Base-by-base conservation (phyloP, 2,329 filamentous ascomycete species). In the Pseudonectria foliicola region DNA sequence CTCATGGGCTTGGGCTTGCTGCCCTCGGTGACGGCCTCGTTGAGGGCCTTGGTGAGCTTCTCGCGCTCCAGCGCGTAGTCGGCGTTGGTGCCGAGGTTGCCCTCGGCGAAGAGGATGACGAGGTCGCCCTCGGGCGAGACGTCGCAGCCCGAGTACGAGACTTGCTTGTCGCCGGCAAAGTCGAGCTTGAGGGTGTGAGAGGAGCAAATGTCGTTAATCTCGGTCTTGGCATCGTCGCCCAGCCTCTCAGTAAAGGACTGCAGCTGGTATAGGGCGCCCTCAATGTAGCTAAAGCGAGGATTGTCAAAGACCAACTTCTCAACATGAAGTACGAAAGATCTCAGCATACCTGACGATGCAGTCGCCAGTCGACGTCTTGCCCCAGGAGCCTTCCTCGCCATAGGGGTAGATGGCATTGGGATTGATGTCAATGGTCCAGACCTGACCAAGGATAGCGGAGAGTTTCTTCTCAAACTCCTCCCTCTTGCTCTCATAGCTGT, bases 381-480 rank as follows among this genome's bases (percentile, higher is more conserved):
- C 62, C 37, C 62, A 70, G 21, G 56, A 59, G 37, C 50, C 55
- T 1, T 64, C 58, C 11, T 57, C 54, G 13, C 62, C 60, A 38
- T 73, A 73, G 8, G 69, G 63, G 42, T 58, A 73, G 43, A 76
- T 53, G 29, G 62, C 61, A 31, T 56, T 58, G 13, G 67, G 63
- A 42, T 69, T 62, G 46, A 70, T 59, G 7, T 71, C 64, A 23
- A 73, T 55, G 6, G 63, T 72, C 71, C 71, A 77, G 7, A 59
- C 26, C 25, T 57, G 54, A n/a, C 67, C 68, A 3, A 75, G 61
- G 27, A 64, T 29, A 0, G 61, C 57, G 1, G 67, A 67, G 27
- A 75, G 45, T 35, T 63, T 50, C 34, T 60, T 51, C 49, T 72
- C 69, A 11, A 64, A 42, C 3, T 61, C 64, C 1, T 42, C 50